Base-by-base conservation (phyloP, 1,139 yeast genomes). In the Cylindricascospora bacillispora region DNA sequence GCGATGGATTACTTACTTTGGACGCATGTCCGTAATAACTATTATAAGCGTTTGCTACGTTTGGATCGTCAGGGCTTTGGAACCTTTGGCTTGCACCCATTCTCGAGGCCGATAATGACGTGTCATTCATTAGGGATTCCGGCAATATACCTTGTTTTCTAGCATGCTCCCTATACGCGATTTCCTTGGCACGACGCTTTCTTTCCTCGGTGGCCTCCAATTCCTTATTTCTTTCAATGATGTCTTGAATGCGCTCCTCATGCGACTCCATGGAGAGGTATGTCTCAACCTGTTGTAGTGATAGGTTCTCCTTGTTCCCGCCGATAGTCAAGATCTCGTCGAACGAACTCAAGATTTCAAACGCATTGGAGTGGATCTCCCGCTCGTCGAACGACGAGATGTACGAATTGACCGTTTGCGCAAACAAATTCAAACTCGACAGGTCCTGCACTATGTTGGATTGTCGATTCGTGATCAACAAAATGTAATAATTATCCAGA, bases 231-330 rank as follows among this genome's bases (percentile, higher is more conserved):
- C 93, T 75, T 58, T 89, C 97, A 48, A 92, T 89, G 52, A 89
- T 86, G 56, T 92, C 97, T 63, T 89, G 97, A 49, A 92, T 86
- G 64, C 83, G 86, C 60, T 92, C 99, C 59, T 92, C 98, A 52
- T 89, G 97, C 24, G 94, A 80, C 59, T 92, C 97, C 98, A 92
- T 89, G 54, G 85, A 92, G 59, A 92, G 65, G 60, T 82, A 89
- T 11, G 93, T 81, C 55, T 73, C 75, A 40, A 92, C 83, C 62
- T 89, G 98, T 34, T 75, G 59, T 43, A 80, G 56, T 1, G 92
- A 73, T 44, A 89, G 63, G 56, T 83, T 81, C 56, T 92, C 99
- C 46, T 83, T 75, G 62, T 78, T 85, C n/a, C n/a, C n/a, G 11
- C 98, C 99, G 59, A 82, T 65, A 33, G 75, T 75, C 44, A 89